Evolutionary conservation across 2,329 filamentous ascomycete species (phyloP), one percentile per base, ranked within the genome.

Genomic region (Chaetothyriales sp.): DNA sequence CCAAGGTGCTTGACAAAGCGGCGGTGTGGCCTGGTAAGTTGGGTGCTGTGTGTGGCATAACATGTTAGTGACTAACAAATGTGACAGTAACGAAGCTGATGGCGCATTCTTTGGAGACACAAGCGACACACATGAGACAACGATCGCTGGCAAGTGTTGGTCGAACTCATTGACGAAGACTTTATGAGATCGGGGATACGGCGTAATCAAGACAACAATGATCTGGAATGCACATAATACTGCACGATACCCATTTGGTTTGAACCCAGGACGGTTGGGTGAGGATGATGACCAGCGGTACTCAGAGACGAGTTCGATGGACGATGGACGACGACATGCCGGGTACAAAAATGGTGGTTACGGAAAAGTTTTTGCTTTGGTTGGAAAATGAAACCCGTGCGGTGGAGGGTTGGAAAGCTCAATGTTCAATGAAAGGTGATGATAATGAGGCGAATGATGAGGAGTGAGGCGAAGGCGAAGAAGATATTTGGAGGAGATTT

Each of bases 21-120:
- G 84, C 86, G 57, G 86, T 95, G 25, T 98, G 92, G 90, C 89
- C 89, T 65, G 83, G 85, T 89, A 71, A 74, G 80, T 71, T 36
- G 47, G 3, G 22, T 6, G 6, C 46, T 10, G 18, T 12, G 10
- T 39, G 10, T 5, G 10, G 32, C 12, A 39, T 10, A 8, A 12
- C 28, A 36, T n/a, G n/a, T 5, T 15, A 15, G 32, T 39, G 32
- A 15, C 32, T 39, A 39, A 39, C 32, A 39, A 39, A 15, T 15
- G 12, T 39, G 44, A 18, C 57, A 81, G 80, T 83, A 44, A 82
- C 79, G n/a, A 80, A 80, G 64, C 72, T 83, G 47, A 83, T 83
- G 77, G 77, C 78, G 48, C 76, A 76, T 54, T 80, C 79, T 25
- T 70, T 83, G 43, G 78, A 83, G 61, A 73, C 75, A 32, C 80